These are phyloP conservation scores for Akanthomyces dipterigenus DNA, from an alignment of 2,329 filamentous ascomycete genomes.

Conservation along the genomic window DNA sequence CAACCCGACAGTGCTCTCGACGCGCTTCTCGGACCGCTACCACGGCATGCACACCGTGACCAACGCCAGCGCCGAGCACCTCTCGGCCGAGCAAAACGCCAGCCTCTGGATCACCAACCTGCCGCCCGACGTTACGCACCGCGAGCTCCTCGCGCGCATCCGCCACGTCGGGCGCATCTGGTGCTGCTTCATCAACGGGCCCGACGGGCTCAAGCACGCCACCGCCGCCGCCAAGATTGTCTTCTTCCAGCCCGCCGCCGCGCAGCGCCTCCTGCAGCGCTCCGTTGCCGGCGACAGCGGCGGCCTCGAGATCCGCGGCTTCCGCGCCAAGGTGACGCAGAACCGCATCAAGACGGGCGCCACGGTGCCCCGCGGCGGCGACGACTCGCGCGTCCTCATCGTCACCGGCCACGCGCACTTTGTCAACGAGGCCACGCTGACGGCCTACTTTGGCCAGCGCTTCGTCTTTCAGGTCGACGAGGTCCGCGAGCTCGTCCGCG, in stretches of 20 bases:
- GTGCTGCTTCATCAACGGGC: conserved; percentile 44
- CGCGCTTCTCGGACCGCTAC: conserved; percentile 28
- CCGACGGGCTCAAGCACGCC: conserved; percentile 29
- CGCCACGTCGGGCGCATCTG: conserved; percentile 43
- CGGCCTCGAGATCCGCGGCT: conserved; percentile 31
- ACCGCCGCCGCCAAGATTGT: conserved; percentile 42
- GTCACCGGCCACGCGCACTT: conserved; percentile 38
- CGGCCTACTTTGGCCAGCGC: conserved; percentile 32
- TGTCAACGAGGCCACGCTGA: conserved; percentile 36
- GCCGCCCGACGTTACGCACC: conserved; percentile 34
- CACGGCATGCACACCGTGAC: conserved; percentile 28
- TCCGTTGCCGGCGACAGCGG: conserved; percentile 17
- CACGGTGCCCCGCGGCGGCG: conserved; percentile 19
- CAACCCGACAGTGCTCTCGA: neutral
- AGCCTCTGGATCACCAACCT: conserved; percentile 48
- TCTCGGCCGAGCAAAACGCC: conserved; percentile 35
- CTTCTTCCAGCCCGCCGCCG: conserved; percentile 37
- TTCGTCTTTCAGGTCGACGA: conserved; percentile 44
- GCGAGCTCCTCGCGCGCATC: conserved; percentile 38
- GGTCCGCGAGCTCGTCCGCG: conserved; percentile 26
- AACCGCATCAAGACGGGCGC: conserved; percentile 42
- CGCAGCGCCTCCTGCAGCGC: conserved; percentile 25
- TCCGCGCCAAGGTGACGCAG: conserved; percentile 32
- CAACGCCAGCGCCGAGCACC: conserved; percentile 29
- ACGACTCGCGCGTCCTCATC: conserved; percentile 42